phyloP scores from a whole-genome alignment of 2,329 filamentous ascomycete genomes.

The Aspergillus sp. region DNA sequence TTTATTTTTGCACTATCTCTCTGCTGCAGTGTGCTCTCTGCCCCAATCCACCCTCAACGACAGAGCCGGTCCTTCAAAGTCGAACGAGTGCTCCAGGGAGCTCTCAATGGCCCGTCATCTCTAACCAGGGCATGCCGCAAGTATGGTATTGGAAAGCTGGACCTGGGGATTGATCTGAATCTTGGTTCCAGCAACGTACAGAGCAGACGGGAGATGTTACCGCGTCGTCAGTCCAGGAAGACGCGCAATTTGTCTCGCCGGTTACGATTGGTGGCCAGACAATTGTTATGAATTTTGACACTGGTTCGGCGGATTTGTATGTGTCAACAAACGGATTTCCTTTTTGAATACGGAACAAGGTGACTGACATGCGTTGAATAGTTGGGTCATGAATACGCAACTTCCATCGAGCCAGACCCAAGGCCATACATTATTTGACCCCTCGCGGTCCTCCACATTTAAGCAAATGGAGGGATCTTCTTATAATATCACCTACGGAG shows the following conservation, averaged over 20 bases:
- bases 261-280: slow-evolving; percentile 62
- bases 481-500: slow-evolving; percentile 62
- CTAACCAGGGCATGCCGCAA: slow-evolving; percentile 62
- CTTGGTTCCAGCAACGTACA: slow-evolving; percentile 22
- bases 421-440: slow-evolving; percentile 50
- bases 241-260: slow-evolving; percentile 61
- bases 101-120: slow-evolving; percentile 52
- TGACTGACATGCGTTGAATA: slow-evolving; percentile 16
- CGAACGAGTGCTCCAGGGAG: slow-evolving; percentile 48
- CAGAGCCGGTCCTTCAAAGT: slow-evolving; percentile 51
- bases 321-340: slow-evolving; percentile 12
- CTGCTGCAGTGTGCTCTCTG: slow-evolving; percentile 24
- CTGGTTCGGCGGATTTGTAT: slow-evolving; percentile 64
- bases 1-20: slow-evolving; percentile 24
- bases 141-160: slow-evolving; percentile 46
- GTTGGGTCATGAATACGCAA: slow-evolving; percentile 61
- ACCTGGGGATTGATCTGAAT: slow-evolving; percentile 34
- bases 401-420: slow-evolving; percentile 40
- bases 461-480: slow-evolving; percentile 41
- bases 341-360: background rate
- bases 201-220: slow-evolving; percentile 50
- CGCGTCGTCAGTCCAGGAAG: slow-evolving; percentile 56
- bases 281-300: slow-evolving; percentile 64
- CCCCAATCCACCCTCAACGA: slow-evolving; percentile 7
- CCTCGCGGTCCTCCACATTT: slow-evolving; percentile 46